Evolutionary conservation across 2,329 filamentous ascomycete genomes (phyloP).

Genomic region (Geosmithia morbida): DNA sequence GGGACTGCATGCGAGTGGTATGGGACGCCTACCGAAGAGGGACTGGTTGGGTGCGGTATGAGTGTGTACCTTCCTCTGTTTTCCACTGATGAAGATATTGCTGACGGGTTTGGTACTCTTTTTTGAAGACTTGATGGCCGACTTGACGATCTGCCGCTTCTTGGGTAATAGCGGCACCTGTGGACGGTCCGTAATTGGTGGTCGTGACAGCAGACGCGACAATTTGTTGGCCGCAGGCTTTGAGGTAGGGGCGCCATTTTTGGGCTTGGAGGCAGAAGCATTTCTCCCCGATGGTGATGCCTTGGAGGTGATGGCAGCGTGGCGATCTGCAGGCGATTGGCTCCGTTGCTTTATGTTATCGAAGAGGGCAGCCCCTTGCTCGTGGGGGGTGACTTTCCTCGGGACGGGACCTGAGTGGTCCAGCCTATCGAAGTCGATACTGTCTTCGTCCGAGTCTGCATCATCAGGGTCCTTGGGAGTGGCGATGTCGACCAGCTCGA

Average conservation of each 20-base stretch:
- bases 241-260: not conserved
- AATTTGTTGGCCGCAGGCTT: not conserved
- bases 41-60: not conserved
- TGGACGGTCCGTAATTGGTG: not conserved
- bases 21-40: not conserved
- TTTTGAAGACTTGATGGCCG: not conserved
- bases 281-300: not conserved
- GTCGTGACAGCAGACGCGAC: not conserved
- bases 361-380: not conserved
- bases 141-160: not conserved
- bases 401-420: not conserved
- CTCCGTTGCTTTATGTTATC: not conserved
- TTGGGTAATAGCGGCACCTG: not conserved
- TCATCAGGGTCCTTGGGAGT: not conserved
- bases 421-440: not conserved
- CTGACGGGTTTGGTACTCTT: not conserved
- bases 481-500: not conserved
- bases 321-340: not conserved
- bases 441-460: slow-evolving; percentile 1
- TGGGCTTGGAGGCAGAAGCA: not conserved
- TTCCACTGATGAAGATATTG: not conserved
- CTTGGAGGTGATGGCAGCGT: not conserved
- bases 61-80: not conserved
- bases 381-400: not conserved
- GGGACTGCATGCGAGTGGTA: not conserved